Conservation (phyloP, 345 rosid species). For the Eucalyptus fibrosa region DNA sequence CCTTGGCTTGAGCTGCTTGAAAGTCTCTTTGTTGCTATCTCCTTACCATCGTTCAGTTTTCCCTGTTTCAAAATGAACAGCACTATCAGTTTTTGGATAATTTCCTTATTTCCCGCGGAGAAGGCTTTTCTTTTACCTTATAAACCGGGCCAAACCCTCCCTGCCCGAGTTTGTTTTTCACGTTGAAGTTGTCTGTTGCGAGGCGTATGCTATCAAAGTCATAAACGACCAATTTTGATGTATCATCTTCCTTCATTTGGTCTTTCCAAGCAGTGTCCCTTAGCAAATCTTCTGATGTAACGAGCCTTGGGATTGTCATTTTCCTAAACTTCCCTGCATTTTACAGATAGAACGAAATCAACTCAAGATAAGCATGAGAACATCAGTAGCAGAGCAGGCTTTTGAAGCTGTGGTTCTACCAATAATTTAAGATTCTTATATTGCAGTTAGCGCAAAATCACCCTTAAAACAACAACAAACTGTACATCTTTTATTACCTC, state of each 20-base stretch:
- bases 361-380: neutral
- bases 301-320: neutral
- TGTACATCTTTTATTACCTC: neutral
- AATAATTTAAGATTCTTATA: neutral
- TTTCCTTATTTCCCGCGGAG: neutral
- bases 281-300: neutral
- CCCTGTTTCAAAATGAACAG: slow-evolving; percentile 16
- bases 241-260: neutral
- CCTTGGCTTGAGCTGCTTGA: slow-evolving; percentile 56
- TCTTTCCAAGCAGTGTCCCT: neutral
- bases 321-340: neutral
- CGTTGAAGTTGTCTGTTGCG: neutral
- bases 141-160: neutral
- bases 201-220: neutral
- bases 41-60: slow-evolving; percentile 14
- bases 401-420: too few species aligned
- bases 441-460: neutral
- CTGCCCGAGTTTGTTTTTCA: neutral
- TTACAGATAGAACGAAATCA: neutral
- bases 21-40: slow-evolving; percentile 52
- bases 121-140: neutral
- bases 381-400: neutral
- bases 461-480: neutral
- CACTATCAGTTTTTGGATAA: neutral
- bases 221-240: neutral